phyloP scores from a whole-genome alignment of 2,329 filamentous ascomycete genomes.

The Nannizziopsis barbatae region DNA sequence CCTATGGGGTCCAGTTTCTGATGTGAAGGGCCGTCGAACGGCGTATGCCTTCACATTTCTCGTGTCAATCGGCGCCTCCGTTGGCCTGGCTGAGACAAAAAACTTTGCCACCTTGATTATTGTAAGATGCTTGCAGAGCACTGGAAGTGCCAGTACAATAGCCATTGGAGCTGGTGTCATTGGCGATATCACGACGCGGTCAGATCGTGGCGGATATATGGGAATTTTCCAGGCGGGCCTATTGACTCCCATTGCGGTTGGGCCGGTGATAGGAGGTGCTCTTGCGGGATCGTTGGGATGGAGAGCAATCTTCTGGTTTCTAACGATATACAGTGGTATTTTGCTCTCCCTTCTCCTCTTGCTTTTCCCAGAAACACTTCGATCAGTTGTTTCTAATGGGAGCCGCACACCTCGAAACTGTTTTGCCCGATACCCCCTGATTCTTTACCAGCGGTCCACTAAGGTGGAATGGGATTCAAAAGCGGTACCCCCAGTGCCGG shows the following conservation, averaged over 20 bases:
- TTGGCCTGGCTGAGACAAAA: constrained; percentile 31
- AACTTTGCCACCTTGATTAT: constrained; percentile 32
- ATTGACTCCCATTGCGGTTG: constrained; percentile 29
- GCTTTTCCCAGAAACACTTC: constrained; percentile 33
- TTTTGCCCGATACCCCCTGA: constrained; percentile 83
- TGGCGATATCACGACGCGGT: constrained; percentile 33
- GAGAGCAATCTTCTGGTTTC: constrained; percentile 37
- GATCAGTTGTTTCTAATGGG: constrained; percentile 29
- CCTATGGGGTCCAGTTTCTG: constrained; percentile 34
- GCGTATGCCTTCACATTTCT: constrained; percentile 32
- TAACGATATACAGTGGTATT: constrained; percentile 20
- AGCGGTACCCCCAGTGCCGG: constrained; percentile 4
- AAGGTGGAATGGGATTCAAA: constrained; percentile 7
- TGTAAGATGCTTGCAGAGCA: constrained; percentile 35
- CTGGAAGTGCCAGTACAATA: constrained; percentile 36
- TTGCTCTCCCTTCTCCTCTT: constrained; percentile 18
- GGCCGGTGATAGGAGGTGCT: constrained; percentile 35
- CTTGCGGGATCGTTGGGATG: constrained; percentile 31
- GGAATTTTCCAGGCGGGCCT: constrained; percentile 32
- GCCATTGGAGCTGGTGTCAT: constrained; percentile 35
- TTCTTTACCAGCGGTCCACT: constrained; percentile 65
- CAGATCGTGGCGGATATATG: constrained; percentile 35
- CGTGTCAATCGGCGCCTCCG: constrained; percentile 31
- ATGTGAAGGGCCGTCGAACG: constrained; percentile 32
- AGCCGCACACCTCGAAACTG: constrained; percentile 40